Evolutionary conservation across 805 yeast genomes (phyloP), one percentile per base, ranked within the genome.

Genomic region (Nakazawaea anatomiae): DNA sequence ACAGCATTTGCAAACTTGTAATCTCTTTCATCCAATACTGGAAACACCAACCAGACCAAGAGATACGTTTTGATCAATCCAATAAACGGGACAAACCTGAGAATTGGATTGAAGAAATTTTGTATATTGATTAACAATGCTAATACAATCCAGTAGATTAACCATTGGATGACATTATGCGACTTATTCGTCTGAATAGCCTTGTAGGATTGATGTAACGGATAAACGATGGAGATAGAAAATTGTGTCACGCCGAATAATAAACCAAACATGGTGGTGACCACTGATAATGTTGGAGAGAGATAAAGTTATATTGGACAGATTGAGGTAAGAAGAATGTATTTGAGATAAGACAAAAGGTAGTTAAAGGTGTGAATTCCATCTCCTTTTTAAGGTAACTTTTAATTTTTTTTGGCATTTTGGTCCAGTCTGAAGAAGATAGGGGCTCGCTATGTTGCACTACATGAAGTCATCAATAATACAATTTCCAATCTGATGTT

Each of bases 81-180:
- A 59, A 73, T 78, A 39, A 85, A 74, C 2, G 91, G 89, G 10
- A 83, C 57, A 42, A 74, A 60, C 43, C 67, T 62, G 43, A 71
- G 58, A 29, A 83, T 53, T 30, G 76, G 69, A 14, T 74, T 65
- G 30, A 46, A 44, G 14, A 39, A 39, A n/a, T 38, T 47, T 35
- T 51, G 50, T 14, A 54, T 11, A 27, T 47, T 40, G 7, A 70
- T 57, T 42, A 73, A 62, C 6, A 70, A 55, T 4, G 83, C 75
- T 48, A 75, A 65, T 1, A 85, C 81, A 10, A 85, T 71, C 96
- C 96, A 89, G 65, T 86, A 83, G 52, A 73, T 67, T 36, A 77
- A 65, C 79, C 83, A 76, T 48, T 52, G 52, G 27, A 10, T 39
- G 7, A 47, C 60, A 63, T 30, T 47, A 46, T 49, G 63, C 67